Percentiles rank a stretch among this genome's conserved stretches.
phyloP scores from a whole-genome alignment of 768 basidiomycete genomes.

The Suillus alpinus region DNA sequence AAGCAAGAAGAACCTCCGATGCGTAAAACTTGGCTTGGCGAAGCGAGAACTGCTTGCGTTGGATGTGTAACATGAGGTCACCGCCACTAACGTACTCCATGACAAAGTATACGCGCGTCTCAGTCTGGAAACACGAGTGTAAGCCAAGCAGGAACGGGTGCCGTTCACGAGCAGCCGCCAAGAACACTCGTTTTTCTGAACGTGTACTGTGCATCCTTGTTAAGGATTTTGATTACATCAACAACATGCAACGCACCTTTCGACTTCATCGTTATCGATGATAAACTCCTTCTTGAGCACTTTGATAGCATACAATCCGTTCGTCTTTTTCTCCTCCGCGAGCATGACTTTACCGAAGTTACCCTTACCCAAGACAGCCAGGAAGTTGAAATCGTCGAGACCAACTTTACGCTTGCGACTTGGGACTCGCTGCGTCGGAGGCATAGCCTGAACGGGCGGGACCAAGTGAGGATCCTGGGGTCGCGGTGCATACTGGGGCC shows the following conservation, averaged over 20 bases:
- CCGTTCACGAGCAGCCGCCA: conserved; percentile 93
- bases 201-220: conserved; percentile 69
- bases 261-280: conserved; percentile 99
- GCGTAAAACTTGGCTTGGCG: conserved; percentile 99
- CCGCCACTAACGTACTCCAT: conserved; percentile 99
- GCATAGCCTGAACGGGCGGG: conserved; percentile 28
- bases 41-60: conserved; percentile 97
- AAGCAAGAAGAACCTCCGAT: conserved; percentile 89
- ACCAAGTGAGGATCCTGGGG: conserved; percentile 30
- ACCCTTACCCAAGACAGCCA: conserved; percentile 97
- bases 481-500: conserved; percentile 21
- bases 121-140: conserved; percentile 99
- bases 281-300: conserved; percentile 99
- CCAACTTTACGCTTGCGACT: conserved; percentile 83
- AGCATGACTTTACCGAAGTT: conserved; percentile 99
- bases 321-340: conserved; percentile 94
- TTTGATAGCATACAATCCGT: conserved; percentile 94
- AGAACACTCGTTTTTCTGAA: conserved; percentile 97
- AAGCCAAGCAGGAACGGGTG: conserved; percentile 97
- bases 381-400: conserved; percentile 97
- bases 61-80: conserved; percentile 99
- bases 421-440: conserved; percentile 39
- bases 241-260: conserved; percentile 61
- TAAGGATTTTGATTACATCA: conserved; percentile 7
- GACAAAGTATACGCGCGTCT: conserved; percentile 98